A percentile compares a stretch with the other conserved stretches of the same genome.
phyloP scores from a whole-genome alignment of 2,329 filamentous ascomycete species.

The Tolypocladium nubicola region DNA sequence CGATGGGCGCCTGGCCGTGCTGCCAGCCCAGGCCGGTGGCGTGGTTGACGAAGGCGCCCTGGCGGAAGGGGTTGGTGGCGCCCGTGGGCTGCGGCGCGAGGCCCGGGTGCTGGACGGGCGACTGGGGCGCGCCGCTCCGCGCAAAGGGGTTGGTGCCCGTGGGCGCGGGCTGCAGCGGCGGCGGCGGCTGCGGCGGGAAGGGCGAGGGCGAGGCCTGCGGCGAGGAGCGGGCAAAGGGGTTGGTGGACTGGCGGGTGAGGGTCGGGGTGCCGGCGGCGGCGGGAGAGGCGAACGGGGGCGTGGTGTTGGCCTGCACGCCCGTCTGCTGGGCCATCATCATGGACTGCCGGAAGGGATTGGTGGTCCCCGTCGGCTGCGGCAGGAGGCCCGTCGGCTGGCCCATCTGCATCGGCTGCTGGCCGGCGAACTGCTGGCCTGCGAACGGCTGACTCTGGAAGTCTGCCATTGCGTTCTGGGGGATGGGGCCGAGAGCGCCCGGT shows the following conservation, averaged over 20 bases:
- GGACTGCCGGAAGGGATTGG: slow-evolving; percentile 91
- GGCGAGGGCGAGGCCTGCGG: slow-evolving; percentile 24
- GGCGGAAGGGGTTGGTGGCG: slow-evolving; percentile 88
- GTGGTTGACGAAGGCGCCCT: slow-evolving; percentile 83
- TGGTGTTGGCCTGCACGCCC: slow-evolving; percentile 21
- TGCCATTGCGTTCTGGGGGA: slow-evolving; percentile 46
- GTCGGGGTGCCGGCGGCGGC: slow-evolving; percentile 22
- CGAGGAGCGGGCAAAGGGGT: slow-evolving; percentile 70
- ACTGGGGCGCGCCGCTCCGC: slow-evolving; percentile 23
- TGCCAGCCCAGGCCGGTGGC: slow-evolving; percentile 86
- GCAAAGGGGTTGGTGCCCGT: slow-evolving; percentile 53
- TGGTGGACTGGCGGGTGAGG: slow-evolving; percentile 59
- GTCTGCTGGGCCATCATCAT: slow-evolving; percentile 59
- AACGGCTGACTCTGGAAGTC: slow-evolving; percentile 31
- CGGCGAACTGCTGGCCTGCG: slow-evolving; percentile 8
- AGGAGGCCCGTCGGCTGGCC: slow-evolving; percentile 32
- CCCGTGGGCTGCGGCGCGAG: slow-evolving; percentile 71
- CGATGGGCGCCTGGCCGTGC: slow-evolving; percentile 63
- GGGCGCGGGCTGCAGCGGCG: slow-evolving; percentile 34
- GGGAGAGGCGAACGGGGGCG: slow-evolving; percentile 26
- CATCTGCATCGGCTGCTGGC: slow-evolving; percentile 15
- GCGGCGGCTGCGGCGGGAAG: slow-evolving; percentile 13
- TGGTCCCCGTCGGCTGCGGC: slow-evolving; percentile 42
- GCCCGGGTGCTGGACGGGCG: slow-evolving; percentile 28
- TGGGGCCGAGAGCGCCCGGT: slow-evolving; percentile 39